Conservation (phyloP, 192 early-diverging fungal genomes). For the Diversispora eburnea region DNA sequence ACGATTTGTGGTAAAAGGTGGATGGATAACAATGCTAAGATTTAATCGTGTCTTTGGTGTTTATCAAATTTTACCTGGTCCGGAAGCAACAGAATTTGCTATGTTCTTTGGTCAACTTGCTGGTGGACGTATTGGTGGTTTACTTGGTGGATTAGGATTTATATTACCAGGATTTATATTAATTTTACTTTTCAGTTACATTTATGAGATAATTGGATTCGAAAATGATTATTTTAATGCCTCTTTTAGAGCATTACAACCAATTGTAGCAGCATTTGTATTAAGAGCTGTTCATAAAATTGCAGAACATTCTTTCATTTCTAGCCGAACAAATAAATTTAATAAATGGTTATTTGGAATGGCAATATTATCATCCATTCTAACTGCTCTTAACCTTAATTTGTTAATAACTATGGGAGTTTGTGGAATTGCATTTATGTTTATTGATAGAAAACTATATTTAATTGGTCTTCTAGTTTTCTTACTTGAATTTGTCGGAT, state of each 20-base stretch:
- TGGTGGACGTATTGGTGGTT: slow-evolving; percentile 43
- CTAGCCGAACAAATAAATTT: slow-evolving; percentile 42
- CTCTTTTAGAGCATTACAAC: slow-evolving; percentile 49
- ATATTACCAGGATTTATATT: slow-evolving; percentile 47
- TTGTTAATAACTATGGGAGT: slow-evolving; percentile 50
- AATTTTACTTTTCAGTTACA: slow-evolving; percentile 43
- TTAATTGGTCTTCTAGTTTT: slow-evolving; percentile 31
- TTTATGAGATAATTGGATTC: slow-evolving; percentile 43
- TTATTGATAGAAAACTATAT: slow-evolving; percentile 29
- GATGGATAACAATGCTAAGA: slow-evolving; percentile 45
- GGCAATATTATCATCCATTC: slow-evolving; percentile 37
- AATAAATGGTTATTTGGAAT: slow-evolving; percentile 31
- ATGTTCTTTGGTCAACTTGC: slow-evolving; percentile 52
- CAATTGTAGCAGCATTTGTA: slow-evolving; percentile 54
- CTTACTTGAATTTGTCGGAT: slow-evolving; percentile 36
- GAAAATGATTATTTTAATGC: slow-evolving; percentile 52
- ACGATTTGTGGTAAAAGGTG: slow-evolving; percentile 37
- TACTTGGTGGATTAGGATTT: slow-evolving; percentile 50
- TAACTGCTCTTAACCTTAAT: slow-evolving; percentile 47
- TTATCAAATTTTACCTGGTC: slow-evolving; percentile 56
- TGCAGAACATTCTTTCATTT: slow-evolving; percentile 43
- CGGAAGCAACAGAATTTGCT: slow-evolving; percentile 55
- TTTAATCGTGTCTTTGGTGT: slow-evolving; percentile 57
- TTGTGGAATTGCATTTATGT: slow-evolving; percentile 40
- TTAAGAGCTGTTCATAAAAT: slow-evolving; percentile 47